Evolutionary conservation across 2,329 filamentous ascomycete species (phyloP), one percentile per base, ranked within the genome.

Genomic region (Cladobotryum protrusum): DNA sequence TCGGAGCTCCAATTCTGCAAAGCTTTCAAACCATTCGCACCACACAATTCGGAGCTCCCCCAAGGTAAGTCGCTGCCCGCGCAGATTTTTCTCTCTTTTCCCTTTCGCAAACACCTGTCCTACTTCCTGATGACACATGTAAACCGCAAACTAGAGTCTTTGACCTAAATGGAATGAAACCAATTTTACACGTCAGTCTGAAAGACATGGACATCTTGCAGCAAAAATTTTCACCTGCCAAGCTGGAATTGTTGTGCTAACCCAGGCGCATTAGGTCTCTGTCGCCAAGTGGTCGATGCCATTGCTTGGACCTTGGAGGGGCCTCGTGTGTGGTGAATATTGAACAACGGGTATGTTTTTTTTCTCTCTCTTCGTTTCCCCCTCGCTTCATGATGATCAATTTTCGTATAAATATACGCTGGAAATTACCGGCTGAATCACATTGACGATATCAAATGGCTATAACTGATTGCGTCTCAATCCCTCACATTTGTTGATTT

Each of bases 141-240:
- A 79, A 85, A 89, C 86, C 86, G 81, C 84, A 85, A 91, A 91
- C 87, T 95, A 95, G 89, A 95, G 89, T 95, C 89, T 95, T 93
- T 93, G 89, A 95, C 83, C 86, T 75, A 68, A 54, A 67, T 69
- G 77, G 82, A 79, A 85, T 92, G 87, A 91, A 91, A 92, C 85
- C 70, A 82, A 77, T 81, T 83, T 88, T 84, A 81, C 84, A 92
- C 87, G 87, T 93, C 88, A 93, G 88, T 89, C 88, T 93, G 88
- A 93, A 77, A 66, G 66, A 57, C 56, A 62, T 47, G 20, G 57
- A 54, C 47, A 56, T 42, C 48, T 50, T 56, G 50, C 46, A 18
- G 45, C 46, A 52, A 37, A n/a, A 56, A 48, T 53, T 51, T 43
- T 49, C 48, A 6, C 43, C 42, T 43, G 43, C 34, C 43, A 45